These are phyloP conservation scores for Nicotiana tomentosiformis DNA, from an alignment of 257 asterid species.

Conservation along the genomic window DNA sequence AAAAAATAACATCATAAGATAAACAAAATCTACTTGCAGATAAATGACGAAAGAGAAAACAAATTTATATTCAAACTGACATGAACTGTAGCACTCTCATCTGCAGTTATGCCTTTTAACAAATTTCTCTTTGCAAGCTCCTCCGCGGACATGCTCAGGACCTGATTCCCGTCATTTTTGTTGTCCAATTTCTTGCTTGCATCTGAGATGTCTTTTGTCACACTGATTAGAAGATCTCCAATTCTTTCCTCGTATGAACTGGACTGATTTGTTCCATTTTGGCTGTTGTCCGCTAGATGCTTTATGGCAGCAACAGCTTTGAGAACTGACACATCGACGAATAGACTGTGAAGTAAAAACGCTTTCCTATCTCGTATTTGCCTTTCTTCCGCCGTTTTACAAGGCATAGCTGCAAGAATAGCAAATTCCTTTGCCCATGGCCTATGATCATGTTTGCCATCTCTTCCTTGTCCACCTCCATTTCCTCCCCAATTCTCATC, in stretches of 20 bases:
- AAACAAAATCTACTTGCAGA: background rate
- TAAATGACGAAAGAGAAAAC: background rate
- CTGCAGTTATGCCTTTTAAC: conserved; percentile 92
- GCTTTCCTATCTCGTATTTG: conserved; percentile 93
- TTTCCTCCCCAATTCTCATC: conserved; percentile 95
- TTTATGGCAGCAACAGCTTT: conserved; percentile 84
- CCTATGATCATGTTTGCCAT: conserved; percentile 67
- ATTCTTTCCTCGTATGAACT: conserved; percentile 58
- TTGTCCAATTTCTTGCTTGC: conserved; percentile 50
- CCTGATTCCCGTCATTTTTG: conserved; percentile 44
- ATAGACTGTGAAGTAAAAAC: conserved; percentile 87
- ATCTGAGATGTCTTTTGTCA: conserved; percentile 60
- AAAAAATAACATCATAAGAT: background rate
- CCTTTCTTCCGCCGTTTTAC: conserved; percentile 95
- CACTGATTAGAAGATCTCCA: conserved; percentile 72
- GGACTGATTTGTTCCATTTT: conserved; percentile 25
- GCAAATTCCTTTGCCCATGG: conserved; percentile 92
- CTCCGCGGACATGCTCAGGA: conserved; percentile 29
- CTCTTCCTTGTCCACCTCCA: conserved; percentile 93
- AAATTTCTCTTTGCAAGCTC: conserved; percentile 70
- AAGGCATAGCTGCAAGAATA: conserved; percentile 70
- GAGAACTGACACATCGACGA: conserved; percentile 73
- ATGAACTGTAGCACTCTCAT: conserved; percentile 83
- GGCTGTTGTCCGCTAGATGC: conserved; percentile 39
- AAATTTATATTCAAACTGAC: conserved; percentile 38